These are phyloP conservation scores for Amanita fuliginea DNA, from an alignment of 768 basidiomycete species.

Conservation along the genomic window DNA sequence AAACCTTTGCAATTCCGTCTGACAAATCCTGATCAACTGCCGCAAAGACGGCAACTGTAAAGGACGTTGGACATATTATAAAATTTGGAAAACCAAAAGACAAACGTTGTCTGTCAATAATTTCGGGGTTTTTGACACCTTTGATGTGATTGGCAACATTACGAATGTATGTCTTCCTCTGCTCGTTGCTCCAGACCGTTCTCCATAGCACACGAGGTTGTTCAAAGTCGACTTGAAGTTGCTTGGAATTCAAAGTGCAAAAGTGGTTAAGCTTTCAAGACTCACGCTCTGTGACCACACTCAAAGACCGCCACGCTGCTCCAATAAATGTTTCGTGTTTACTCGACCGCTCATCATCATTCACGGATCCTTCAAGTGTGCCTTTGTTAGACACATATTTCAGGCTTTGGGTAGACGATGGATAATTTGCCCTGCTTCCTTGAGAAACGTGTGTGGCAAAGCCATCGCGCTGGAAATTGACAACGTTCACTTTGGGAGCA, in stretches of 20 bases:
- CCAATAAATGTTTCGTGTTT: constrained; percentile 72
- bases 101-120: constrained; percentile 61
- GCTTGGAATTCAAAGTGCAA: neutral
- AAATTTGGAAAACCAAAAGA: constrained; percentile 7
- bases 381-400: constrained; percentile 42
- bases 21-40: constrained; percentile 66
- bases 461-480: constrained; percentile 94
- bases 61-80: neutral
- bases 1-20: constrained; percentile 67
- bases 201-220: constrained; percentile 64
- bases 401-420: constrained; percentile 66
- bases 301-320: constrained; percentile 55
- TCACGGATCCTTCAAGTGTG: constrained; percentile 28
- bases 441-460: constrained; percentile 59
- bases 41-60: constrained; percentile 65
- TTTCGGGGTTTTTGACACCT: constrained; percentile 43
- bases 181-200: constrained; percentile 55
- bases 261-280: neutral
- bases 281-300: constrained; percentile 74
- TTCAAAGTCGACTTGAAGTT: constrained; percentile 63
- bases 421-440: constrained; percentile 81
- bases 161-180: constrained; percentile 48
- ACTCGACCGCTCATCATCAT: constrained; percentile 27
- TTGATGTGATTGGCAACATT: constrained; percentile 60
- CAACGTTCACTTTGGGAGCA: constrained; percentile 55